Percentiles rank a stretch among this genome's conserved stretches.
These are phyloP conservation scores for Phytophthora crassamura DNA, from an alignment of 352 stramenopile species.

Conservation along the genomic window DNA sequence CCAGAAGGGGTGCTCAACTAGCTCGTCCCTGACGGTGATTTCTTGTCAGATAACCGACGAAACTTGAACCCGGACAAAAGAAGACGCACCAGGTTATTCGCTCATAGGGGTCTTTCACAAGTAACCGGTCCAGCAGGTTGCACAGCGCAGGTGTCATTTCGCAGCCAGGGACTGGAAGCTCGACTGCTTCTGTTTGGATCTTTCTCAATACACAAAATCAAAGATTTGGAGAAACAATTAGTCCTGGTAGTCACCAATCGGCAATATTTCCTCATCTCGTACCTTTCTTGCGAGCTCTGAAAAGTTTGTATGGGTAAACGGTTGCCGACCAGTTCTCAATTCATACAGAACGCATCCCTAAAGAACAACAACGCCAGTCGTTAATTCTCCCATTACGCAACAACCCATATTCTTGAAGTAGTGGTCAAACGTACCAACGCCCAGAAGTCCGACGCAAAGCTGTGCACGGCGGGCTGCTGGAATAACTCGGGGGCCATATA, in stretches of 20 bases:
- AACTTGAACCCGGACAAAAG: slow-evolving; percentile 2
- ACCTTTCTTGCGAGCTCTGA: slow-evolving; percentile 76
- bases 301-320: slow-evolving; percentile 81
- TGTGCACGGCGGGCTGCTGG: slow-evolving; percentile 80
- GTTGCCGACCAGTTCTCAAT: slow-evolving; percentile 64
- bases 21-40: slow-evolving; percentile 53
- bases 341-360: slow-evolving; percentile 87
- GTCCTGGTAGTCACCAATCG: neutral
- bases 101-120: slow-evolving; percentile 76
- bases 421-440: slow-evolving; percentile 54
- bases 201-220: slow-evolving; percentile 23
- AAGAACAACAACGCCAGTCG: neutral
- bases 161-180: slow-evolving; percentile 53
- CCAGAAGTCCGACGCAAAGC: slow-evolving; percentile 92
- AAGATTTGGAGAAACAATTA: neutral
- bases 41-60: slow-evolving; percentile 15
- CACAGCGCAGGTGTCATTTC: slow-evolving; percentile 66
- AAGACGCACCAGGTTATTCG: slow-evolving; percentile 76
- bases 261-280: slow-evolving; percentile 3
- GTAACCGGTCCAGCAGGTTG: slow-evolving; percentile 58
- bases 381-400: neutral
- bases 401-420: neutral
- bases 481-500: slow-evolving; percentile 96
- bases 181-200: slow-evolving; percentile 72
- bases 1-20: slow-evolving; percentile 83